A percentile compares a stretch with the other conserved stretches of the same genome.
Evolutionary conservation across 176 grass and related monocot genomes (phyloP).

Genomic region (Dendrocalamus sinicus): DNA sequence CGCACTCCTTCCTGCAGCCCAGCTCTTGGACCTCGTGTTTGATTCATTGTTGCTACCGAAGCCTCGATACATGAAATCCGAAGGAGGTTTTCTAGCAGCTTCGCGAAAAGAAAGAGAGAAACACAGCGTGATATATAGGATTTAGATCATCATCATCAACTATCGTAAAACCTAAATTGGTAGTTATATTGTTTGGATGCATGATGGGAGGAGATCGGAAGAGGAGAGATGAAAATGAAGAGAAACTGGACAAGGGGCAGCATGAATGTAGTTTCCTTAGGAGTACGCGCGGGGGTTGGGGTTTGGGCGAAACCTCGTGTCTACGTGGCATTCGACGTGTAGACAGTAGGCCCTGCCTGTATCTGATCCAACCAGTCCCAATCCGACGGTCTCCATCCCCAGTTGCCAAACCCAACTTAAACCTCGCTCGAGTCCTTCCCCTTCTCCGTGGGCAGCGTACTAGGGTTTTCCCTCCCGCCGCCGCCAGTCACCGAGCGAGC

Average conservation of each 20-base stretch:
- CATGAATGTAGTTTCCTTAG: not conserved
- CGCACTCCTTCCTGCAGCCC: too few relatives aligned
- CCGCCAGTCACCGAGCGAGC: not conserved
- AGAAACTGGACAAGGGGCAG: not conserved
- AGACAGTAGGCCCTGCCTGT: not conserved
- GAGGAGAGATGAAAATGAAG: not conserved
- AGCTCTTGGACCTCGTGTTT: too few relatives aligned
- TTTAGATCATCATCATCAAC: not conserved
- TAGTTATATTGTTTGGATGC: not conserved
- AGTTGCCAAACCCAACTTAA: not conserved
- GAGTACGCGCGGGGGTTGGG: not conserved
- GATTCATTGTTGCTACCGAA: too few relatives aligned
- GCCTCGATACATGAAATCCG: not conserved
- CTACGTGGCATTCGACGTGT: not conserved
- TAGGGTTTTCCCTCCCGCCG: constrained; percentile 6
- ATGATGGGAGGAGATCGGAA: not conserved
- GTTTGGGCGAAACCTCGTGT: not conserved
- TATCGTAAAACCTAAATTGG: not conserved
- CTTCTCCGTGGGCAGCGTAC: not conserved
- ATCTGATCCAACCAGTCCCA: not conserved
- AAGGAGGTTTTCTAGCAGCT: not conserved
- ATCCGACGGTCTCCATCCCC: not conserved
- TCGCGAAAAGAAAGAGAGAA: not conserved
- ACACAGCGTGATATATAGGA: not conserved
- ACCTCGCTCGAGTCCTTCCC: not conserved